phyloP scores from a whole-genome alignment of 495 filamentous ascomycete species.

The Melanomma pulvis-pyrius region DNA sequence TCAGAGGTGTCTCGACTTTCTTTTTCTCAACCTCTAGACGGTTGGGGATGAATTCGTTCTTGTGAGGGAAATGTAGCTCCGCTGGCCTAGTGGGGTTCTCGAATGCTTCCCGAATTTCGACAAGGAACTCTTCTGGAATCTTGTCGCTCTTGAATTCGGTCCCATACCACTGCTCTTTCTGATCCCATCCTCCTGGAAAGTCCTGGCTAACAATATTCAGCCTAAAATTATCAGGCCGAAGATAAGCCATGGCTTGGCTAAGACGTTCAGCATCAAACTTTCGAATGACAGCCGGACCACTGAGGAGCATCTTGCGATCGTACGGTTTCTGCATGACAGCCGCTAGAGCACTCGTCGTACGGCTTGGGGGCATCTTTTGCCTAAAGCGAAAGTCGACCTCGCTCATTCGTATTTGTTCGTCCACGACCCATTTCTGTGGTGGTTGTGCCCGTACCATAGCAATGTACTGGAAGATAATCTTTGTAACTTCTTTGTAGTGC shows the following conservation, averaged over 20 bases:
- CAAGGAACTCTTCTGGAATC: constrained; percentile 75
- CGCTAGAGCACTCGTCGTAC: constrained; percentile 81
- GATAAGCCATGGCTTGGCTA: constrained; percentile 69
- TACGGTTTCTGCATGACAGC: constrained; percentile 87
- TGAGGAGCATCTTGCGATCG: constrained; percentile 84
- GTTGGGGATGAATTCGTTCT: constrained; percentile 95
- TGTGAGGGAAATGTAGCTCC: constrained; percentile 83
- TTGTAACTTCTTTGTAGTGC: constrained; percentile 83
- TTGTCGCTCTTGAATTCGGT: constrained; percentile 88
- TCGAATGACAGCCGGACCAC: constrained; percentile 68
- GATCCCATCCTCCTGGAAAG: constrained; percentile 79
- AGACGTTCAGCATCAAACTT: constrained; percentile 79
- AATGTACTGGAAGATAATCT: constrained; percentile 92
- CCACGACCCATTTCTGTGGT: constrained; percentile 89
- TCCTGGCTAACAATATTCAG: constrained; percentile 79
- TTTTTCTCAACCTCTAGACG: constrained; percentile 94
- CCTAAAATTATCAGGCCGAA: constrained; percentile 88
- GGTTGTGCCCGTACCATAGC: constrained; percentile 78
- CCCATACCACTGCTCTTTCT: constrained; percentile 96
- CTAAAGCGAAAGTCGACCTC: constrained; percentile 94
- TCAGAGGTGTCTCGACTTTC: constrained; percentile 71
- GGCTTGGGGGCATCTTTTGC: constrained; percentile 86
- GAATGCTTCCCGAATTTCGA: constrained; percentile 66
- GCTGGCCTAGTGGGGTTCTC: constrained; percentile 62
- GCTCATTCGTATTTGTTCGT: constrained; percentile 84